These are phyloP conservation scores for Clausena lansium DNA, from an alignment of 345 rosid species.

Conservation along the genomic window DNA sequence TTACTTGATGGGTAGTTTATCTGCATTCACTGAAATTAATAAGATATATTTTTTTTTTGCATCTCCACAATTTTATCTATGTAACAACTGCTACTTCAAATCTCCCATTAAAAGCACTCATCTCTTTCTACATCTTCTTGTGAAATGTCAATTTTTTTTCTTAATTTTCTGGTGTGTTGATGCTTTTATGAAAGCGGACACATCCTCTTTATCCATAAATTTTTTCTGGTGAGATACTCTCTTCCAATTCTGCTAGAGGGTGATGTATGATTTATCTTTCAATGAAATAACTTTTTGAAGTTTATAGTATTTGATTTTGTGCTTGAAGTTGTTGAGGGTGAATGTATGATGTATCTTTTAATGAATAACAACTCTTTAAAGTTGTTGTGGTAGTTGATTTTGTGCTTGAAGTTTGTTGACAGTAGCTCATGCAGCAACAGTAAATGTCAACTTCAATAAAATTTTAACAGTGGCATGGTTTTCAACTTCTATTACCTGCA, in stretches of 20 bases:
- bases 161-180: not conserved
- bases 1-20: not conserved
- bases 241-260: not conserved
- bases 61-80: not conserved
- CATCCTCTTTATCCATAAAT: not conserved
- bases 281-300: not conserved
- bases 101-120: not conserved
- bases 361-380: not conserved
- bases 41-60: not conserved
- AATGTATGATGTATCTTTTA: not conserved
- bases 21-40: not conserved
- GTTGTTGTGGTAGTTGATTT: not conserved
- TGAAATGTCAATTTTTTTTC: not conserved
- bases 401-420: not conserved
- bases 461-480: conserved; percentile 7
- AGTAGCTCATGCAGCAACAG: not conserved
- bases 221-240: not conserved
- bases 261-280: not conserved
- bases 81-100: not conserved
- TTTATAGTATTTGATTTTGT: not conserved
- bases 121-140: not conserved
- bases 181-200: not conserved
- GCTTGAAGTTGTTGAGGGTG: not conserved
- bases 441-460: not conserved
- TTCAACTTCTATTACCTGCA: conserved; percentile 26